Conservation (phyloP, 148 eudicot species). For the Suaeda aralocaspica region DNA sequence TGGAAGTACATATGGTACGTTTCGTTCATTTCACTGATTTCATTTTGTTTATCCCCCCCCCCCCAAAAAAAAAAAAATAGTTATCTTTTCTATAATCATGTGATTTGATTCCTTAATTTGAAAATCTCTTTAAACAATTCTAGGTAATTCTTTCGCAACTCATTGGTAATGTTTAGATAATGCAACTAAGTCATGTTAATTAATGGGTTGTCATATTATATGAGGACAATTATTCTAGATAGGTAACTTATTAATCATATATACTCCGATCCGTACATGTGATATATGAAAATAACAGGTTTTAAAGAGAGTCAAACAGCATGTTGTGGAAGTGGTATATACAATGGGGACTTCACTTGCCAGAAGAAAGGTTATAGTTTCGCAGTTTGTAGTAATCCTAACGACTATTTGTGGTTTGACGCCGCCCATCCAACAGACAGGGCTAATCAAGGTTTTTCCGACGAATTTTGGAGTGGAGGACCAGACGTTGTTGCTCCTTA, state of each 20-base stretch:
- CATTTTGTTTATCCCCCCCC: no score
- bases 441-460: slow-evolving; percentile 42
- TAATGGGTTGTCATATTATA: no score
- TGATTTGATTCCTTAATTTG: no score
- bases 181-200: no score
- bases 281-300: slow-evolving; percentile 27
- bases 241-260: no score
- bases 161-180: no score
- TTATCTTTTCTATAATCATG: no score
- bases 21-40: background rate
- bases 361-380: slow-evolving; percentile 24
- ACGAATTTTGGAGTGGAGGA: slow-evolving; percentile 48
- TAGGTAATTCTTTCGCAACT: no score
- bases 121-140: no score
- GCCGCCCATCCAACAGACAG: slow-evolving; percentile 41
- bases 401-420: slow-evolving; percentile 47
- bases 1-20: slow-evolving; percentile 34
- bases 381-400: slow-evolving; percentile 37
- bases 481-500: slow-evolving; percentile 40
- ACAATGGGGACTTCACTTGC: slow-evolving; percentile 34
- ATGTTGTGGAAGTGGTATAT: slow-evolving; percentile 43
- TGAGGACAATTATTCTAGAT: no score
- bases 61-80: no score
- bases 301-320: slow-evolving; percentile 37
- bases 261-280: no score